Conservation (phyloP, 495 filamentous ascomycete genomes). For the Aspergillus cavernicola region DNA sequence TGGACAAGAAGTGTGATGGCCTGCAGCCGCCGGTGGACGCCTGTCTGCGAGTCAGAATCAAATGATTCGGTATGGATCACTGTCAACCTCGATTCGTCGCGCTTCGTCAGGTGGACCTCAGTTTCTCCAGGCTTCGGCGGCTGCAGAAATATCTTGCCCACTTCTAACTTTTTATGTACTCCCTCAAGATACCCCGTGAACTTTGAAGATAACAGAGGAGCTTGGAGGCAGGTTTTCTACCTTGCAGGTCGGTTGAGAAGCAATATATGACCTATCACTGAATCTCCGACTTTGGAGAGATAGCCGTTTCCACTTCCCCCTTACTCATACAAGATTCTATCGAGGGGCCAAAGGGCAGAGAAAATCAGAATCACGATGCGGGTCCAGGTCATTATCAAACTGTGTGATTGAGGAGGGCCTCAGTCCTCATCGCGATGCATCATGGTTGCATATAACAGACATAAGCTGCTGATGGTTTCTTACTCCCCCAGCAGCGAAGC, state of each 20-base stretch:
- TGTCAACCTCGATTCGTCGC: constrained; percentile 14
- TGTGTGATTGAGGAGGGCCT: not conserved
- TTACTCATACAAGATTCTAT: constrained; percentile 8
- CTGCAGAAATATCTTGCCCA: constrained; percentile 10
- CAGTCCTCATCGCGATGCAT: not conserved
- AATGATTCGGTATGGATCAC: constrained; percentile 1
- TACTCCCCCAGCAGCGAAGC: not conserved
- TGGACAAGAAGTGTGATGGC: constrained; percentile 11
- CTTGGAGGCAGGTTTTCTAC: constrained; percentile 8
- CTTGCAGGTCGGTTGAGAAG: constrained; percentile 15
- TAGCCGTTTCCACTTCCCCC: constrained; percentile 1
- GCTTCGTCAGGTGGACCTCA: constrained; percentile 12
- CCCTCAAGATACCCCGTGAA: constrained; percentile 5
- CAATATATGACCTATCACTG: constrained; percentile 20
- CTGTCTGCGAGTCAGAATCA: constrained; percentile 22
- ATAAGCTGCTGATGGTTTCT: not conserved
- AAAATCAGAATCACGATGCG: not conserved
- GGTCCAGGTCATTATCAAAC: not conserved
- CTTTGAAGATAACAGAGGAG: not conserved
- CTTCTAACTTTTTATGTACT: constrained; percentile 9
- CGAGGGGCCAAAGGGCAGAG: not conserved
- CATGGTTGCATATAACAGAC: not conserved
- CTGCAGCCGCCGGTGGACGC: constrained; percentile 19
- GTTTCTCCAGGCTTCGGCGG: constrained; percentile 14
- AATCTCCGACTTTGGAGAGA: not conserved